Conservation (phyloP, 176 grass and related monocot genomes). For the Oryza glumipatula region DNA sequence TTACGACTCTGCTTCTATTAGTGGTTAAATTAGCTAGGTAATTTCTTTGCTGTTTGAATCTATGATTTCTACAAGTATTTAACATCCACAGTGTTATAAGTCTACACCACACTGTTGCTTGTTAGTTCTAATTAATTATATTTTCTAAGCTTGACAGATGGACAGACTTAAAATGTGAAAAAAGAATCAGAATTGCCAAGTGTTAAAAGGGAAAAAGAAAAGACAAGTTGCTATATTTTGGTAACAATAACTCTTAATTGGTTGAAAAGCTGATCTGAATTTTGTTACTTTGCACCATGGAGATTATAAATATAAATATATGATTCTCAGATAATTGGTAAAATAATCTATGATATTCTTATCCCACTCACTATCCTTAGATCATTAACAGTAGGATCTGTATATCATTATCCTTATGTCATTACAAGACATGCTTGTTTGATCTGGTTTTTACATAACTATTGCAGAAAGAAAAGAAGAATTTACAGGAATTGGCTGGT, state of each 20-base stretch:
- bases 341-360: background rate
- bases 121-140: conserved; percentile 28
- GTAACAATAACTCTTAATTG: background rate
- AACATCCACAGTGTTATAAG: background rate
- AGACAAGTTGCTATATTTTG: background rate
- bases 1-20: background rate
- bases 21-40: background rate
- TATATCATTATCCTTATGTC: background rate
- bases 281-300: conserved; percentile 1
- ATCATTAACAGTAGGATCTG: background rate
- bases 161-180: background rate
- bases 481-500: conserved; percentile 83
- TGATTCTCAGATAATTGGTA: conserved; percentile 18
- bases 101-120: background rate
- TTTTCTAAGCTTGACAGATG: background rate
- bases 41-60: background rate
- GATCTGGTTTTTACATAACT: conserved; percentile 34
- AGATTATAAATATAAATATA: conserved; percentile 14
- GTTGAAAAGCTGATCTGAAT: conserved; percentile 20
- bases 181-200: background rate
- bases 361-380: background rate
- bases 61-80: background rate
- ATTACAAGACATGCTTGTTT: conserved; percentile 9
- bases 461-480: conserved; percentile 93
- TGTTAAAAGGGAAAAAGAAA: background rate